Evolutionary conservation across 2,329 filamentous ascomycete genomes (phyloP).

Genomic region (Stagonosporopsis cucurbitacearum): DNA sequence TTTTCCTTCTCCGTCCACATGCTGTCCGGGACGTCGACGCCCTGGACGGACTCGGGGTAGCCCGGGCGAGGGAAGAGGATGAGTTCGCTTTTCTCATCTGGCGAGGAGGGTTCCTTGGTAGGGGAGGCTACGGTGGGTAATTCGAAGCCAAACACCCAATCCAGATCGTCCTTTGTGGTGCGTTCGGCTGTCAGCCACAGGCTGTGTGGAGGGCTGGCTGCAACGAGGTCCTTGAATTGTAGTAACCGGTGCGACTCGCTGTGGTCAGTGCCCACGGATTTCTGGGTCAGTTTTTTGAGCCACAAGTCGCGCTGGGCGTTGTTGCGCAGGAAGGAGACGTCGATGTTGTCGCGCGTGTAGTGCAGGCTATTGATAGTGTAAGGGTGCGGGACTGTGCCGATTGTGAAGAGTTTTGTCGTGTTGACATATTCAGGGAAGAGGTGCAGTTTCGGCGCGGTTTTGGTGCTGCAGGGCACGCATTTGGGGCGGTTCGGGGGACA

Average conservation of each 20-base stretch:
- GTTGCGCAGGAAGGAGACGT: slow-evolving; percentile 56
- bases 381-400: slow-evolving; percentile 89
- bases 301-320: slow-evolving; percentile 77
- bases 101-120: slow-evolving; percentile 63
- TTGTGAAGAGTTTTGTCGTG: slow-evolving; percentile 73
- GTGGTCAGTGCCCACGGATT: slow-evolving; percentile 68
- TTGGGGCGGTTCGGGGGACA: slow-evolving; percentile 82
- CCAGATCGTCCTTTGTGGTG: slow-evolving; percentile 70
- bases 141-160: slow-evolving; percentile 89
- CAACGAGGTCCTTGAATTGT: slow-evolving; percentile 81
- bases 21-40: slow-evolving; percentile 57
- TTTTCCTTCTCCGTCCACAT: slow-evolving; percentile 64
- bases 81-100: slow-evolving; percentile 65
- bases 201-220: slow-evolving; percentile 66
- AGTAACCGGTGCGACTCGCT: slow-evolving; percentile 71
- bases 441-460: slow-evolving; percentile 69
- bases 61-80: slow-evolving; percentile 52
- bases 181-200: slow-evolving; percentile 82
- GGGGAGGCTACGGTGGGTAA: slow-evolving; percentile 67
- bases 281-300: slow-evolving; percentile 74
- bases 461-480: slow-evolving; percentile 74
- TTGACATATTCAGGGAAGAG: slow-evolving; percentile 74
- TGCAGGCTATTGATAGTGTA: slow-evolving; percentile 79
- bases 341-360: slow-evolving; percentile 57
- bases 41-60: slow-evolving; percentile 57